Percentiles rank a stretch among this genome's conserved stretches.
Conservation (phyloP, 164 flowering plant species). For the Santalum album region DNA sequence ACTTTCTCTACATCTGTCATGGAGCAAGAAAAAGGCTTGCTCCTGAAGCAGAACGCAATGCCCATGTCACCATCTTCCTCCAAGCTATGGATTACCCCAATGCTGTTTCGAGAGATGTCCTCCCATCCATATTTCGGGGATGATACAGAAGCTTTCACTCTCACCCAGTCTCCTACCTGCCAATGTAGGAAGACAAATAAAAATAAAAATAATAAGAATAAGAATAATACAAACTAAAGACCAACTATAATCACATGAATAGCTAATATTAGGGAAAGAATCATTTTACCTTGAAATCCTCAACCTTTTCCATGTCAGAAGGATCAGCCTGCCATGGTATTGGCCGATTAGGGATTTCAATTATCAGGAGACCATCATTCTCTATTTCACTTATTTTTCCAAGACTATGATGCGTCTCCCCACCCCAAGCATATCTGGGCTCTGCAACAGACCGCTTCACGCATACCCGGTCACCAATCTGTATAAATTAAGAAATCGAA, state of each 20-base stretch:
- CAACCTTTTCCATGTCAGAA: constrained; percentile 98
- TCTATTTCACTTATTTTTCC: constrained; percentile 87
- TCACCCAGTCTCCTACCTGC: constrained; percentile 98
- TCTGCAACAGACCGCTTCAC: constrained; percentile 98
- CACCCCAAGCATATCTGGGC: constrained; percentile 99
- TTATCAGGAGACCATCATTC: constrained; percentile 81
- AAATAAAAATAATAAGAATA: background rate
- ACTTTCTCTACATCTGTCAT: constrained; percentile 94
- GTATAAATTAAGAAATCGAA: constrained; percentile 9
- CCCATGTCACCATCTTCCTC: constrained; percentile 98
- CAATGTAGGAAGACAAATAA: background rate
- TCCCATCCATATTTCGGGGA: constrained; percentile 99
- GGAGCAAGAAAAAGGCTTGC: constrained; percentile 88
- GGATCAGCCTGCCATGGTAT: constrained; percentile 99
- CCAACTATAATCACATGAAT: too few species aligned
- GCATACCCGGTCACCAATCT: constrained; percentile 93
- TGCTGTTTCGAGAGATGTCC: constrained; percentile 72
- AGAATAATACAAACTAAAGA: too few species aligned
- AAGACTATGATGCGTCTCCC: constrained; percentile 98
- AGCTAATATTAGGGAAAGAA: background rate
- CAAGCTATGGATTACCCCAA: constrained; percentile 87
- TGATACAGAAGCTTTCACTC: constrained; percentile 85
- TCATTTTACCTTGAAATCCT: constrained; percentile 72
- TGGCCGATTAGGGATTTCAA: constrained; percentile 87
- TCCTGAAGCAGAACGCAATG: constrained; percentile 91